A percentile compares a stretch with the other conserved stretches of the same genome.
Conservation (phyloP, 768 basidiomycete genomes). For the Mycena chlorophos region DNA sequence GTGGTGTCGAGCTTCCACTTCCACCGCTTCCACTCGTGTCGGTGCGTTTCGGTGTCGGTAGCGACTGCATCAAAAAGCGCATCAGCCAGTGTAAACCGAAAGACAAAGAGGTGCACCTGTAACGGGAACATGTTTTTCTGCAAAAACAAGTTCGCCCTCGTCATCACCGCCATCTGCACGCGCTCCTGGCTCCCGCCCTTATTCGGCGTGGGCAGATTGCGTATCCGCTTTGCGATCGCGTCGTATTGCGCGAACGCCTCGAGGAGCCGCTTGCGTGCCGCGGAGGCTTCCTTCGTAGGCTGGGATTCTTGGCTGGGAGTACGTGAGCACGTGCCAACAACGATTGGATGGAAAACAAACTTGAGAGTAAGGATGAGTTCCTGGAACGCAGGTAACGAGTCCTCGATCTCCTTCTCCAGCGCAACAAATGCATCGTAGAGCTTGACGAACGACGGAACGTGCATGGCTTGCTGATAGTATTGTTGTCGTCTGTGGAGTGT, state of each 20-base stretch:
- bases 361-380: conserved; percentile 74
- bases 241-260: conserved; percentile 90
- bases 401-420: conserved; percentile 90
- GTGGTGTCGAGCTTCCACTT: too few relatives aligned
- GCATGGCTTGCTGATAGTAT: conserved; percentile 62
- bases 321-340: conserved; percentile 3
- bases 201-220: conserved; percentile 61
- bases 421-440: conserved; percentile 73
- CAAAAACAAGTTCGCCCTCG: conserved; percentile 76
- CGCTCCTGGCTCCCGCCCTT: conserved; percentile 75
- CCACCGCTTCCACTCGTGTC: conserved; percentile 6
- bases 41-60: conserved; percentile 51
- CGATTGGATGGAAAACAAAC: conserved; percentile 36
- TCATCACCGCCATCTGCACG: conserved; percentile 79
- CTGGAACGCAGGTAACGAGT: conserved; percentile 82
- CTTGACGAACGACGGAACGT: conserved; percentile 61
- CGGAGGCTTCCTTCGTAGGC: conserved; percentile 66
- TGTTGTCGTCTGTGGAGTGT: conserved; percentile 65
- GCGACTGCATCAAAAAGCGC: conserved; percentile 32
- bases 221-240: conserved; percentile 81
- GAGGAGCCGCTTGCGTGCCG: conserved; percentile 76
- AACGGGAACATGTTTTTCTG: conserved; percentile 90
- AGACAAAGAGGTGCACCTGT: conserved; percentile 53
- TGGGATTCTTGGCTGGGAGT: conserved; percentile 41
- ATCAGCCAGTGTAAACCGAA: background rate